Conservation (phyloP, 2,329 filamentous ascomycete genomes). For the Scedosporium dehoogii region DNA sequence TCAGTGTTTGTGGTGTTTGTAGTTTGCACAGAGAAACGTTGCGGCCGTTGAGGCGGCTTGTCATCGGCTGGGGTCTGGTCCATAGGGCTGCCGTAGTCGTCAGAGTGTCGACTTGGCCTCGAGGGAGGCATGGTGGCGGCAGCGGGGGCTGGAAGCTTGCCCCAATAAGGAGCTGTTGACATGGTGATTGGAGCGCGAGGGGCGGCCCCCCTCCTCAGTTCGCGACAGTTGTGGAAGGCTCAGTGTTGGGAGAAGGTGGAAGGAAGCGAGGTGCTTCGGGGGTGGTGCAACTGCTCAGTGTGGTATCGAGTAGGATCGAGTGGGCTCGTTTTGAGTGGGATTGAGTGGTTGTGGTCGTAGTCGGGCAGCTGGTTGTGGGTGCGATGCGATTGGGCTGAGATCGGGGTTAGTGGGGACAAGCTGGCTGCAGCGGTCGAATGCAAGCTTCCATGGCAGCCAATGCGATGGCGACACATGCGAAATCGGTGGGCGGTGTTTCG, state of each 20-base stretch:
- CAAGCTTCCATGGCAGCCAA: constrained; percentile 25
- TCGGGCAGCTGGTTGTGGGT: constrained; percentile 11
- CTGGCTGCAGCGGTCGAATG: constrained; percentile 9
- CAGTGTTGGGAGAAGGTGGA: constrained; percentile 9
- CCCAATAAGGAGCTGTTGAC: constrained; percentile 36
- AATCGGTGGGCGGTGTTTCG: constrained; percentile 3
- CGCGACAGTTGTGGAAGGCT: constrained; percentile 17
- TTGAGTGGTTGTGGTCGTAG: neutral
- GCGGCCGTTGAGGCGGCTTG: constrained; percentile 33
- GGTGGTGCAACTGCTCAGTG: constrained; percentile 6
- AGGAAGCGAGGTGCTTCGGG: constrained; percentile 9
- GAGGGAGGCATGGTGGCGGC: constrained; percentile 10
- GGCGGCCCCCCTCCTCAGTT: constrained; percentile 14
- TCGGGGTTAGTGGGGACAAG: constrained; percentile 4
- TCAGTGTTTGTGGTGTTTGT: constrained; percentile 31
- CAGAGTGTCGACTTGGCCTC: constrained; percentile 5
- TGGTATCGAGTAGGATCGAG: constrained; percentile 11
- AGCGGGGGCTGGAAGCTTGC: constrained; percentile 27
- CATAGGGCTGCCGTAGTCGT: constrained; percentile 17
- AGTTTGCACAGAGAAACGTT: constrained; percentile 46
- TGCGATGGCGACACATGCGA: constrained; percentile 34
- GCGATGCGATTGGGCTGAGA: constrained; percentile 18
- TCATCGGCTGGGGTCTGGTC: constrained; percentile 20
- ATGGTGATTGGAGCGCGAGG: constrained; percentile 9
- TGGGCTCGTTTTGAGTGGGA: neutral